Conservation (phyloP, 129 eudicot genomes). For the Helianthus tuberosus region DNA sequence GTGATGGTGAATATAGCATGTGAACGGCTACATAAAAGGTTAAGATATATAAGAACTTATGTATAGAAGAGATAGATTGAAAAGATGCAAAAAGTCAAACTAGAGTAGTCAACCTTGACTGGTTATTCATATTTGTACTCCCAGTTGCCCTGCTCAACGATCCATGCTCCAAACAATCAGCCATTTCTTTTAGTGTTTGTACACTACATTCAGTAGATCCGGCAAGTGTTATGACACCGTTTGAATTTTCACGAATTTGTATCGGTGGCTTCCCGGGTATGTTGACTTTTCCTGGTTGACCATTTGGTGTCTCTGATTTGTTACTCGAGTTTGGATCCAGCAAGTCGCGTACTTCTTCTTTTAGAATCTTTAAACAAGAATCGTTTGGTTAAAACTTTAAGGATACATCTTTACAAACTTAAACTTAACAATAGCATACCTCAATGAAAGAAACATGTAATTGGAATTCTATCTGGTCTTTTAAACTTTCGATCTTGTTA, state of each 20-base stretch:
- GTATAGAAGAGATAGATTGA: not conserved
- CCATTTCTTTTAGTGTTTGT: conserved; percentile 89
- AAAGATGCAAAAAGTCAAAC: conserved; percentile 8
- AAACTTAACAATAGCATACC: conserved; percentile 39
- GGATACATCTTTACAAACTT: not conserved
- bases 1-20: conserved; percentile 99
- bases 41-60: not conserved
- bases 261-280: conserved; percentile 91
- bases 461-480: conserved; percentile 81
- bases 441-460: conserved; percentile 94
- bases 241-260: conserved; percentile 95
- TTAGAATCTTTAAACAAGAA: conserved; percentile 65
- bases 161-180: conserved; percentile 92
- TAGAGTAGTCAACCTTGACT: conserved; percentile 65
- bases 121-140: conserved; percentile 99
- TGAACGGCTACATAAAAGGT: conserved; percentile 70
- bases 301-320: conserved; percentile 71
- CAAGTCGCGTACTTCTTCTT: conserved; percentile 98
- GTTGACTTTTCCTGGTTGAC: conserved; percentile 64
- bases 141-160: conserved; percentile 98
- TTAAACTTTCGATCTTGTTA: conserved; percentile 75
- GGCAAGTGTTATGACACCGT: conserved; percentile 95
- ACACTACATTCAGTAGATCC: conserved; percentile 94
- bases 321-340: conserved; percentile 67
- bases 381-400: conserved; percentile 16